Conservation (phyloP, 1,284 basidiomycete genomes). For the Puccinia brachypodii region DNA sequence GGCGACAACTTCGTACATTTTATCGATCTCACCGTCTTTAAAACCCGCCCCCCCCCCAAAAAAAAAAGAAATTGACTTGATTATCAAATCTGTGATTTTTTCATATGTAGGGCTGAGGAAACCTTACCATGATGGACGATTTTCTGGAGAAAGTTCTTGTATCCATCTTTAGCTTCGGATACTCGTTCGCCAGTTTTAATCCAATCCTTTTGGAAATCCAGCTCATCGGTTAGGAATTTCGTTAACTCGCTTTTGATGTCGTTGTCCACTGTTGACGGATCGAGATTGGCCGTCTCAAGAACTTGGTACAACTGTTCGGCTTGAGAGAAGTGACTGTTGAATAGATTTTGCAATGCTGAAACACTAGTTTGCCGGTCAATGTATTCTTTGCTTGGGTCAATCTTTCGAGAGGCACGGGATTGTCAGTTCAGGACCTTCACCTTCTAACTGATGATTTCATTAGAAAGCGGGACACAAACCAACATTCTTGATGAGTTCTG, state of each 20-base stretch:
- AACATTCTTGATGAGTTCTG: not conserved
- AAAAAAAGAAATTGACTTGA: not conserved
- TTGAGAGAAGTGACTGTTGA: not conserved
- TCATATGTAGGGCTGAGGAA: not conserved
- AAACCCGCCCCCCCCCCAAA: too few species aligned
- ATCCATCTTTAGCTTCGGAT: constrained; percentile 23
- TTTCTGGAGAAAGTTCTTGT: constrained; percentile 26
- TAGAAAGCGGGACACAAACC: not conserved
- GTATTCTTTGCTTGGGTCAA: not conserved
- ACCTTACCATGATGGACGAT: constrained; percentile 34
- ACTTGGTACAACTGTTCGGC: not conserved
- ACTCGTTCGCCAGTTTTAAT: constrained; percentile 1
- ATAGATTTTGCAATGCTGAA: not conserved
- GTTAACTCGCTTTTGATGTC: not conserved
- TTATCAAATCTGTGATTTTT: not conserved
- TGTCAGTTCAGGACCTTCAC: too few species aligned
- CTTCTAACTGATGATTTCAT: too few species aligned
- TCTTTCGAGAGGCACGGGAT: not conserved
- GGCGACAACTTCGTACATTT: constrained; percentile 12
- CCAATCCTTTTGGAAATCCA: constrained; percentile 21
- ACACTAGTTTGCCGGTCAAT: not conserved
- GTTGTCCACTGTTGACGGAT: constrained; percentile 6
- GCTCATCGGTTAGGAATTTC: constrained; percentile 2
- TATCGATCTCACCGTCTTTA: constrained; percentile 40
- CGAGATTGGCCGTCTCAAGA: not conserved